These are phyloP conservation scores for Hymenoscyphus occultus DNA, from an alignment of 2,329 filamentous ascomycete species.

Conservation along the genomic window DNA sequence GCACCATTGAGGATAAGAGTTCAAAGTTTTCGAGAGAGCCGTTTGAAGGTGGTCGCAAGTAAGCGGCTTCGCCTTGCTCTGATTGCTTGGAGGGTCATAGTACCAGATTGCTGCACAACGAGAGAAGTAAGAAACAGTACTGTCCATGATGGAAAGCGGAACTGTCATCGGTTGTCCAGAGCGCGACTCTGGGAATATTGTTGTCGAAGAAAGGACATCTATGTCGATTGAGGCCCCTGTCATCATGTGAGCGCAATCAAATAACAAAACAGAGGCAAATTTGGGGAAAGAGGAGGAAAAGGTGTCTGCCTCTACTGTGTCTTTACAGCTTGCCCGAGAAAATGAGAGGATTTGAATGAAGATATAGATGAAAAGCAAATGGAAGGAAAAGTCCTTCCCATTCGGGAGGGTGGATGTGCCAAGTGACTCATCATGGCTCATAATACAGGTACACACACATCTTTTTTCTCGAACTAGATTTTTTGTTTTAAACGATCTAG, in stretches of 20 bases:
- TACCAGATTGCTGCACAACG: constrained; percentile 45
- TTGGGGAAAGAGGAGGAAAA: not conserved
- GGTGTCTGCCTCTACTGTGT: not conserved
- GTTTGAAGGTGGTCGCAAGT: constrained; percentile 21
- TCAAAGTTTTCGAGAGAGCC: constrained; percentile 38
- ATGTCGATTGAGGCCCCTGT: constrained; percentile 18
- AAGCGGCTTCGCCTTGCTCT: constrained; percentile 8
- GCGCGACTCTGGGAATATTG: constrained; percentile 22
- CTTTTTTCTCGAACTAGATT: too few species aligned
- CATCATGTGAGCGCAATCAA: constrained; percentile 10
- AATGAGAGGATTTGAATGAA: not conserved
- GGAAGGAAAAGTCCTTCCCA: not conserved
- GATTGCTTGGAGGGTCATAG: constrained; percentile 36
- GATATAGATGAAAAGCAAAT: not conserved
- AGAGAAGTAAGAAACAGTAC: constrained; percentile 42
- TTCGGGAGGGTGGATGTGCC: not conserved
- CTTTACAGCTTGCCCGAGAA: not conserved
- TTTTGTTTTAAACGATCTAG: too few species aligned
- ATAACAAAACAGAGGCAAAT: not conserved
- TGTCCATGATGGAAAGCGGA: constrained; percentile 44
- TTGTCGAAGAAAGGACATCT: constrained; percentile 21
- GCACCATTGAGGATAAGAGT: constrained; percentile 43
- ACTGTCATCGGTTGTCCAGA: constrained; percentile 16
- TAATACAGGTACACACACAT: too few species aligned
- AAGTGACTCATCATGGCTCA: not conserved